Base-by-base conservation (phyloP, 2,329 filamentous ascomycete genomes). In the Aspergillus fumigatiaffinis region DNA sequence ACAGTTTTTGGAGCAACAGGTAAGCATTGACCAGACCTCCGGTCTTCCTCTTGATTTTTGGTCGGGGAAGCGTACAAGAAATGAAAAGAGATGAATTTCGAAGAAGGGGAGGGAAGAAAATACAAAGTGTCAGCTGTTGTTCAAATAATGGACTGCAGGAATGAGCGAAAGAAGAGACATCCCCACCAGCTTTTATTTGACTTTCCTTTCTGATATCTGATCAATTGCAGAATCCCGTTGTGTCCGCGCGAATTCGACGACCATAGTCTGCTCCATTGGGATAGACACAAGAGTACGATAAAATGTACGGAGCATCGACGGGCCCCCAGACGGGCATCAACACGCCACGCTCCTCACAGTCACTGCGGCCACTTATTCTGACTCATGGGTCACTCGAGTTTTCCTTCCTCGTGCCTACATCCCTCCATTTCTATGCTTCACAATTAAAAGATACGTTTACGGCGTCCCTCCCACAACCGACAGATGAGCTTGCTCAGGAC, bases 401-500 rank as follows among this genome's bases (percentile, higher is more conserved):
- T 71, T 93, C 91, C 54, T 94, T 99, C 76, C 87, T 97, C 71
- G 90, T 99, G 73, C 93, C 94, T 58, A 97, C 94, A 67, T 90
- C 87, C 70, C 86, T 97, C 63, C 94, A 99, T 79, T 99, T 95
- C 82, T 92, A 94, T 77, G 94, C 94, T 68, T 89, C 92, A 60
- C 91, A 96, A 80, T 83, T 97, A 72, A 95, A 93, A 82, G 92
- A 97, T 68, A 85, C 87, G 65, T 99, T 99, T 79, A 84, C 87
- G 64, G 84, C 90, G 50, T 91, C 87, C 63, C 84, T 99, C 66
- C 95, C 95, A 54, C 83, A 87, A 69, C 90, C 94, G 57, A 99
- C 95, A 73, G 94, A 99, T 74, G 94, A 99, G 81, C 86, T 97
- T 63, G 95, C 94, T 60, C 92, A 93, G 73, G 95, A 99, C 81